Base-by-base conservation (phyloP, 495 filamentous ascomycete genomes). In the Pyrenopolyporus hunteri region DNA sequence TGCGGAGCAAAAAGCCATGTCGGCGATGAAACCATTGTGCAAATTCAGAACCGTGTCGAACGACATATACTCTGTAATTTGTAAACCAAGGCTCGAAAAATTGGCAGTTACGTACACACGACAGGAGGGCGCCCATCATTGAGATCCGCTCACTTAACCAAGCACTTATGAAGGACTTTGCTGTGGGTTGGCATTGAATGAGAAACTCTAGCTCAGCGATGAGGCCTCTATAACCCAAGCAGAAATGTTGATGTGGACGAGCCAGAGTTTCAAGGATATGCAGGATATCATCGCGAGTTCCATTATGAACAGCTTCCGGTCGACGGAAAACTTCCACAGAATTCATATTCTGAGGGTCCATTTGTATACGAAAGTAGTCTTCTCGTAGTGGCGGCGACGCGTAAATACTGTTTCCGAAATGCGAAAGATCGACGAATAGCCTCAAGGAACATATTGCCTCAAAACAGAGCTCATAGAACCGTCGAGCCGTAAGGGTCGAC, bases 161-260 rank as follows among this genome's bases (percentile, higher is more conserved):
- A 11, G 23, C 6, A 28, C 10, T 53, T 6, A 64, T 19, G n/a
- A 48, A 31, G 1, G n/a, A 9, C 9, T 47, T 57, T 3, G 35
- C 19, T 6, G 6, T 17, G 13, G 53, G 53, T 1, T 53, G 10
- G 7, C 28, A 32, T 11, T 19, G 39, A 14, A 25, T 9, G 6
- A 47, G 19, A 8, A 52, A 19, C 6, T 58, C 60, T 8, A 64
- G 0, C 17, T 64, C 60, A 26, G 9, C 11, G 3, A 43, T 0
- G 7, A 29, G 3, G 14, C 19, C 47, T 28, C 4, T 36, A 11
- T 6, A 3, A 13, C 53, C 39, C 11, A 63, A 13, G 10, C 11
- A 8, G 9, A 37, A 56, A 13, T 14, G 31, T 1, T 13, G 3
- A 2, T 22, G 0, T 20, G 10, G 2, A 13, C 22, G 0, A n/a